Evolutionary conservation across 257 asterid genomes (phyloP).

Genomic region (Solanum chaucha): DNA sequence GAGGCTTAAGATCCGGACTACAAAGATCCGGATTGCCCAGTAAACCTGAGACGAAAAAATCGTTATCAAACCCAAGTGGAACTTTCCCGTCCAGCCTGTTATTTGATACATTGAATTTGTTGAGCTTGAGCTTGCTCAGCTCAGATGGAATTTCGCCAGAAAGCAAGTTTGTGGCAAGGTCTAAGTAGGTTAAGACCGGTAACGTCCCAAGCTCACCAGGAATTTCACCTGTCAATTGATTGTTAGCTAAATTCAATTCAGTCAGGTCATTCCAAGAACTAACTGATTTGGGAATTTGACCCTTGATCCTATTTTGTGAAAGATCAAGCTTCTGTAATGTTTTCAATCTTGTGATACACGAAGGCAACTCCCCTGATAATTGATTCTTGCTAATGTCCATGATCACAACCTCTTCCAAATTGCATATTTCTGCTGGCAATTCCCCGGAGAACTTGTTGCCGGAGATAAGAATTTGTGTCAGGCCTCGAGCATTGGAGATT

Average conservation of each 20-base stretch:
- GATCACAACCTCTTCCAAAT: conserved; percentile 26
- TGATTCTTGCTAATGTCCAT: conserved; percentile 42
- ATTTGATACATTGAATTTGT: conserved; percentile 54
- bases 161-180: conserved; percentile 52
- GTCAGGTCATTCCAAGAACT: conserved; percentile 39
- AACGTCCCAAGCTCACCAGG: conserved; percentile 51
- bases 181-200: conserved; percentile 45
- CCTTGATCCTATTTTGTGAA: conserved; percentile 44
- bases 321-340: conserved; percentile 45
- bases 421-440: conserved; percentile 39
- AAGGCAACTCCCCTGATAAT: conserved; percentile 57
- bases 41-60: conserved; percentile 32
- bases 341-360: conserved; percentile 36
- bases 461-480: conserved; percentile 35
- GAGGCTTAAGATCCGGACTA: conserved; percentile 39
- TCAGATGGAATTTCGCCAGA: conserved; percentile 55
- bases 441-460: conserved; percentile 53
- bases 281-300: conserved; percentile 44
- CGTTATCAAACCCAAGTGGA: conserved; percentile 40
- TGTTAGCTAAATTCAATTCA: conserved; percentile 58
- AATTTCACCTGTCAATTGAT: conserved; percentile 48
- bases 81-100: conserved; percentile 70
- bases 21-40: conserved; percentile 65
- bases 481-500: conserved; percentile 30
- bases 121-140: conserved; percentile 52